A percentile compares a stretch with the other conserved stretches of the same genome.
These are phyloP conservation scores for Macrolepiota dolichaula DNA, from an alignment of 768 basidiomycete genomes.

Conservation along the genomic window DNA sequence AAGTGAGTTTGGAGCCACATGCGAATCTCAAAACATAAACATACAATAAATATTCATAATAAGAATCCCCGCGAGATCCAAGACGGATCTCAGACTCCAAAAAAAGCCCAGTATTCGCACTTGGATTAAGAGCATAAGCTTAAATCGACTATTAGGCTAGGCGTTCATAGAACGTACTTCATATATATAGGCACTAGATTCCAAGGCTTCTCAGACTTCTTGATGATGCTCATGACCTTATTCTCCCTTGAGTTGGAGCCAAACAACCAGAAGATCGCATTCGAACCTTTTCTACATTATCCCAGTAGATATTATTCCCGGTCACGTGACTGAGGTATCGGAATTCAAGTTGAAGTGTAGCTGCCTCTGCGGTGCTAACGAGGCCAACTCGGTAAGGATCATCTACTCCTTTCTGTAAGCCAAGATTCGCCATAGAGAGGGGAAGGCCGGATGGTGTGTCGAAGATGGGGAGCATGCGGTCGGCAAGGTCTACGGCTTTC, in stretches of 20 bases:
- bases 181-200: slow-evolving; percentile 85
- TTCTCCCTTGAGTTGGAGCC: not conserved
- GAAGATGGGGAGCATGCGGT: slow-evolving; percentile 80
- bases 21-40: slow-evolving; percentile 15
- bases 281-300: slow-evolving; percentile 68
- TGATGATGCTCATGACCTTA: slow-evolving; percentile 68
- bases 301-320: slow-evolving; percentile 80
- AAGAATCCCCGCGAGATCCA: slow-evolving; percentile 93
- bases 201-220: slow-evolving; percentile 51
- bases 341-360: slow-evolving; percentile 88
- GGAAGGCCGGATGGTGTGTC: slow-evolving; percentile 83
- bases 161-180: slow-evolving; percentile 41
- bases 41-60: slow-evolving; percentile 88
- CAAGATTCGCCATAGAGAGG: slow-evolving; percentile 72
- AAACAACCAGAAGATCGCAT: not conserved
- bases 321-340: slow-evolving; percentile 79
- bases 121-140: not conserved
- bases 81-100: slow-evolving; percentile 76
- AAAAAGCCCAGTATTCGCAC: slow-evolving; percentile 37
- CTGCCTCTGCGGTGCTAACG: slow-evolving; percentile 81
- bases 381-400: slow-evolving; percentile 57
- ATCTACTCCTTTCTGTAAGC: slow-evolving; percentile 52
- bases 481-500: slow-evolving; percentile 78
- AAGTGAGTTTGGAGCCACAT: not conserved
- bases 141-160: not conserved